These are phyloP conservation scores for Thielaviopsis ethacetica DNA, from an alignment of 2,329 filamentous ascomycete genomes.

Conservation along the genomic window DNA sequence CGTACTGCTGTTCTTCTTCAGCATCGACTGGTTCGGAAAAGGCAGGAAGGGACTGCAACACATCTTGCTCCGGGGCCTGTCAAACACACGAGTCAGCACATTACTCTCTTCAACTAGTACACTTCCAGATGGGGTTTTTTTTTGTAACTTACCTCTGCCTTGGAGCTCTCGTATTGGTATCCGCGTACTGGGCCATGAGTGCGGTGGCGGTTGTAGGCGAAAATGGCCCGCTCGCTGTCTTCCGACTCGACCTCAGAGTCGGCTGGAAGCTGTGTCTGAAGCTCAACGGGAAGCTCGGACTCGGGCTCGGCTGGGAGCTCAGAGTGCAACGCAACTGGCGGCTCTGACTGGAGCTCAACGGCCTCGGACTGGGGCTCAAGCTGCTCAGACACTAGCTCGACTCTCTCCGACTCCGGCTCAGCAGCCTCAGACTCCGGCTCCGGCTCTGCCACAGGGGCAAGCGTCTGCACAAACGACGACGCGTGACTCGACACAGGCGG, in stretches of 20 bases:
- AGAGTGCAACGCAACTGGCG: no score
- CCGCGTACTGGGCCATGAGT: background rate
- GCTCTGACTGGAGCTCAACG: background rate
- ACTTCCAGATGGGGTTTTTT: no score
- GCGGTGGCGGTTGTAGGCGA: background rate
- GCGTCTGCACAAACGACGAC: background rate
- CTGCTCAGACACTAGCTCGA: no score
- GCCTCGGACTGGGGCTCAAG: background rate
- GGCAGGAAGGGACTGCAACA: background rate
- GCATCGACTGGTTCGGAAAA: background rate
- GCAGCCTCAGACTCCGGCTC: background rate
- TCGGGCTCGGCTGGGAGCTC: background rate
- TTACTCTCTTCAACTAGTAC: background rate
- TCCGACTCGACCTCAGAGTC: background rate
- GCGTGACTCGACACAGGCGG: background rate
- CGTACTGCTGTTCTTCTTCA: background rate
- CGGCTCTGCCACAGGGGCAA: background rate
- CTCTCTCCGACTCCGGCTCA: background rate
- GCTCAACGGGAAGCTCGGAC: no score
- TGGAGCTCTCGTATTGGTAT: background rate
- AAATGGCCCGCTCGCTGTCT: background rate
- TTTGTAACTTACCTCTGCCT: background rate
- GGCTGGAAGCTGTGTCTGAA: background rate
- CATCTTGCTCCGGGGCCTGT: background rate
- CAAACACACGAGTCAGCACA: background rate